phyloP scores from a whole-genome alignment of 257 asterid genomes.

The Solanum chilense region DNA sequence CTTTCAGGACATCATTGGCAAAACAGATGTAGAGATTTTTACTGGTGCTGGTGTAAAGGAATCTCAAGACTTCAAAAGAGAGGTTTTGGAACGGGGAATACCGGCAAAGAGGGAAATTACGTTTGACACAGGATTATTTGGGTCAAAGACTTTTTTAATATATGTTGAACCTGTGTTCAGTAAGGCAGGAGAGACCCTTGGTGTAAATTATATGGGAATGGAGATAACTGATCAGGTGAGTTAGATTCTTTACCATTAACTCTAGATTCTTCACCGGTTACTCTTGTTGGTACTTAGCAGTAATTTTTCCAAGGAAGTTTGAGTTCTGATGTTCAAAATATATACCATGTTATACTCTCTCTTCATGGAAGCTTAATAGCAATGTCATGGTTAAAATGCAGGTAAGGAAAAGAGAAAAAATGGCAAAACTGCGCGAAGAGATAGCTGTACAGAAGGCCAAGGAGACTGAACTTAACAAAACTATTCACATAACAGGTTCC shows the following conservation, averaged over 20 bases:
- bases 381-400: constrained; percentile 1
- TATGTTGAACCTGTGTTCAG: constrained; percentile 87
- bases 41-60: constrained; percentile 80
- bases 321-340: not conserved
- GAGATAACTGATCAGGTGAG: constrained; percentile 83
- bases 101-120: constrained; percentile 90
- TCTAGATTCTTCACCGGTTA: not conserved
- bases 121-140: constrained; percentile 74
- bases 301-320: not conserved
- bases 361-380: not conserved
- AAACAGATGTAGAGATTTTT: constrained; percentile 81
- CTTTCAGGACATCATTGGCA: constrained; percentile 84
- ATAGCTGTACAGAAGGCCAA: constrained; percentile 90
- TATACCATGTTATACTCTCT: not conserved
- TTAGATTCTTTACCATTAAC: not conserved
- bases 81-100: constrained; percentile 68
- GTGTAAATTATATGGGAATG: constrained; percentile 94
- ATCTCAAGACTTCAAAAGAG: constrained; percentile 84
- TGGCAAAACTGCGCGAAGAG: constrained; percentile 82
- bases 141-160: constrained; percentile 69
- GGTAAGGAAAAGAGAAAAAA: constrained; percentile 75
- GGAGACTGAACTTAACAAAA: constrained; percentile 87
- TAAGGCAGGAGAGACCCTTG: constrained; percentile 75
- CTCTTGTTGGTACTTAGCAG: not conserved
- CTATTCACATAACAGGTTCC: constrained; percentile 81